Conservation (phyloP, 1,139 yeast species). For the Candida tetrigidarum region DNA sequence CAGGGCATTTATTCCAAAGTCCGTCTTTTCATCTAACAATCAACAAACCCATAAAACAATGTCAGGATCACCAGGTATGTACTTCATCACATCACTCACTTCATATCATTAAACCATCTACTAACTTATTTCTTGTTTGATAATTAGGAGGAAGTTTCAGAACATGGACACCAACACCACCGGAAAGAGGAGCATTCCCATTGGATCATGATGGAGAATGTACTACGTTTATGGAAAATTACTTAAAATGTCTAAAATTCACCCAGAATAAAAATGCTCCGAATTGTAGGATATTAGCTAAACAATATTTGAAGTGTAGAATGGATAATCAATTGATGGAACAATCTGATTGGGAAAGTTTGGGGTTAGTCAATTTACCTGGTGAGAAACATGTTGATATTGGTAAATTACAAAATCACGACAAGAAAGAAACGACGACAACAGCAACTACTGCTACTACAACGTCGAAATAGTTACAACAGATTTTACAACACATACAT, state of each 20-base stretch:
- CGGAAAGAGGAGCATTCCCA: constrained; percentile 96
- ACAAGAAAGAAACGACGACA: neutral
- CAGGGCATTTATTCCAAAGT: neutral
- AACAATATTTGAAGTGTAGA: constrained; percentile 79
- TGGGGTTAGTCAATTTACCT: constrained; percentile 71
- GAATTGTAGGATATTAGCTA: constrained; percentile 84
- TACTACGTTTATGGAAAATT: constrained; percentile 70
- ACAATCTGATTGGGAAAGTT: constrained; percentile 75
- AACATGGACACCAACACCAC: constrained; percentile 85
- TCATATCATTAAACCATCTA: neutral
- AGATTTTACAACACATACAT: neutral
- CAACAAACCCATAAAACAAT: neutral
- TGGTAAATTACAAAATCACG: constrained; percentile 31
- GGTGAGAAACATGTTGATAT: constrained; percentile 29
- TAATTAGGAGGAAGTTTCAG: constrained; percentile 37
- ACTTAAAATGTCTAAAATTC: constrained; percentile 76
- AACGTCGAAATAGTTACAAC: neutral
- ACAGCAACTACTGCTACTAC: neutral
- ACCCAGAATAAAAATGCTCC: constrained; percentile 87
- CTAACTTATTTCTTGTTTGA: neutral
- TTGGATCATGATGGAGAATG: constrained; percentile 93
- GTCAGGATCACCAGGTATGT: neutral
- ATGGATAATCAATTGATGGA: constrained; percentile 94
- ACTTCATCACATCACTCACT: neutral
- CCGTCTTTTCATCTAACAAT: neutral